These are phyloP conservation scores for Aschersonia sp. DNA, from an alignment of 2,329 filamentous ascomycete genomes.

Conservation along the genomic window DNA sequence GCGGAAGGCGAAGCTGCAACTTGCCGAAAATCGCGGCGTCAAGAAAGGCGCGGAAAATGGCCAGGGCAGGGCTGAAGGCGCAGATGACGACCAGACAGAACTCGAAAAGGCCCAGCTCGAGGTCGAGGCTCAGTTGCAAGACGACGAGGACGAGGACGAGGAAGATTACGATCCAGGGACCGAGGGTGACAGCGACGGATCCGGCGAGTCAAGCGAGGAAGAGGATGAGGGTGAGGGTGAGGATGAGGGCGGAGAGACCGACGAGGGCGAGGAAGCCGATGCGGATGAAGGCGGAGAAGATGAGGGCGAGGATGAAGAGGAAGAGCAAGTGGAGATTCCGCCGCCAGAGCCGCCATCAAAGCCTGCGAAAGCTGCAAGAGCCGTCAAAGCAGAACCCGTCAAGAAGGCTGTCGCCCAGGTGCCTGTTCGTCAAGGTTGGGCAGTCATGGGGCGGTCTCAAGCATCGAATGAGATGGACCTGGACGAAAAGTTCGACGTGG, in stretches of 20 bases:
- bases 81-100: conserved; percentile 25
- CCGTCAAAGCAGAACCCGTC: conserved; percentile 4
- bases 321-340: no score
- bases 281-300: conserved; percentile 22
- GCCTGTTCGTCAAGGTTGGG: conserved; percentile 16
- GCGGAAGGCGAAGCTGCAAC: conserved; percentile 46
- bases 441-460: conserved; percentile 12
- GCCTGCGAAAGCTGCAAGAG: conserved; percentile 2
- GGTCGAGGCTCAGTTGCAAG: conserved; percentile 36
- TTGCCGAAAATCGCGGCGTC: conserved; percentile 40
- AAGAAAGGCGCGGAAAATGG: conserved; percentile 29
- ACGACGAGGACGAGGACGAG: conserved; percentile 49
- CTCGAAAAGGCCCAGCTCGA: conserved; percentile 34
- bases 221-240: conserved; percentile 38
- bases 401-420: conserved; percentile 4
- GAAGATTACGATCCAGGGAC: conserved; percentile 52
- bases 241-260: conserved; percentile 23
- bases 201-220: conserved; percentile 33
- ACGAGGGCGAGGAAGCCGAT: conserved; percentile 37
- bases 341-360: conserved; percentile 2
- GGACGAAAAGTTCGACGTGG: conserved; percentile 18
- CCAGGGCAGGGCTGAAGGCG: conserved; percentile 18
- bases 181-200: conserved; percentile 44
- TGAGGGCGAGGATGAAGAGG: conserved; percentile 17
- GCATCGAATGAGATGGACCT: conserved; percentile 14